Base-by-base conservation (phyloP, 23 red algal genomes). In the Gracilaria vermiculophylla region DNA sequence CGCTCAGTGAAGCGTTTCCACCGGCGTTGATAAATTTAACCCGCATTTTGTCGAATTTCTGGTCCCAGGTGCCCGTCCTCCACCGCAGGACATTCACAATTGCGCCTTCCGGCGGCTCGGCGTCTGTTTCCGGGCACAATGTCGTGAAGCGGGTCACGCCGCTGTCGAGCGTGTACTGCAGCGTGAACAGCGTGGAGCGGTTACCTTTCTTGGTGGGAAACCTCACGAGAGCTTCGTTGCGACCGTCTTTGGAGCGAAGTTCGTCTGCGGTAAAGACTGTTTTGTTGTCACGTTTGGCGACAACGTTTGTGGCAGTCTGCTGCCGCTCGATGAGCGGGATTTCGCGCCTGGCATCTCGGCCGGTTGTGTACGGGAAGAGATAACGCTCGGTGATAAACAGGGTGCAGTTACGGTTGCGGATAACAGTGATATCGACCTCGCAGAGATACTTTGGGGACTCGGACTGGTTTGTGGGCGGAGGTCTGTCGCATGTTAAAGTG, bases 301-400 rank as follows among this genome's bases (percentile, higher is more conserved):
- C 35, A 12, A 80, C 53, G 52, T 80, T 27, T 28, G 23, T 60
- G 39, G 53, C 76, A 60, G 20, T 17, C 52, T 80, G 76, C 53
- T 57, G 49, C 14, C 76, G 50, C 27, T 80, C 41, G 36, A 80
- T 80, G 20, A 57, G 47, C 28, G 76, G 76, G 27, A 80, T 80
- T 9, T 14, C 10, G 28, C 76, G 76, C 57, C 57, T 3, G 14
- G 76, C 76, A 58, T 31, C n/a, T 15, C 76, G 47, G 12, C 76
- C 76, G 27, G 76, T 80, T 10, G 76, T 80, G 76, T 58, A 60
- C 34, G 76, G 76, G 36, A 80, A 80, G 29, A 80, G 76, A 21
- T 80, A 80, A 14, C 76, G 48, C 51, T 80, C 76, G 21, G 47
- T 58, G 47, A 80, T 60, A 20, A 28, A 21, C 10, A 49, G 21